These are phyloP conservation scores for Eucalyptus curtisii DNA, from an alignment of 345 rosid genomes.

Conservation along the genomic window DNA sequence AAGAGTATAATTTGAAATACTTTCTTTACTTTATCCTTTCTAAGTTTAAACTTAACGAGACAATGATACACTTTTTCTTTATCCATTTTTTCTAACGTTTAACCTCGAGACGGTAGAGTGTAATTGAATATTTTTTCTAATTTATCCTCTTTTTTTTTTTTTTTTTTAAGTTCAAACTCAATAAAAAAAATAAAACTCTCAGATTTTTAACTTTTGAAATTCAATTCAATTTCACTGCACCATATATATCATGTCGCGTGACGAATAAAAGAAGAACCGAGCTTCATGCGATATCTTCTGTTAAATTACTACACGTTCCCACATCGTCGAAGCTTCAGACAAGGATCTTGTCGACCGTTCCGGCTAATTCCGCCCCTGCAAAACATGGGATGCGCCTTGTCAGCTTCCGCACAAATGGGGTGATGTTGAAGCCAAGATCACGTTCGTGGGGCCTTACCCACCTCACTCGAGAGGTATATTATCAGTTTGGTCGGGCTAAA, in stretches of 20 bases:
- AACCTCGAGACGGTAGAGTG: background rate
- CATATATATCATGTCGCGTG: background rate
- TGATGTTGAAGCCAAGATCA: background rate
- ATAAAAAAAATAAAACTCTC: background rate
- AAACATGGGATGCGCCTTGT: background rate
- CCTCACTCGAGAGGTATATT: background rate
- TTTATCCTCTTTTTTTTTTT: background rate
- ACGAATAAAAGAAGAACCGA: background rate
- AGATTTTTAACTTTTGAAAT: rapidly evolving
- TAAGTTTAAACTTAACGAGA: no score
- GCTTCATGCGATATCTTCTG: background rate
- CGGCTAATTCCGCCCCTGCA: background rate
- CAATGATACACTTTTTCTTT: background rate
- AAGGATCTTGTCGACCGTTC: background rate
- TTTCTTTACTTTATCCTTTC: no score
- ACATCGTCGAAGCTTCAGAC: background rate
- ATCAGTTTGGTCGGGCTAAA: background rate
- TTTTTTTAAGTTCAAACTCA: background rate
- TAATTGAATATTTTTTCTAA: background rate
- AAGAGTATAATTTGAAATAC: background rate
- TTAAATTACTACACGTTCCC: background rate
- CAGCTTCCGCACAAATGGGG: background rate
- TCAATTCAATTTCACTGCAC: background rate
- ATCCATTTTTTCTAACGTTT: background rate
- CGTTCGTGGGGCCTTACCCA: background rate